Conservation (phyloP, 768 basidiomycete genomes). For the Coprinopsis sp. region DNA sequence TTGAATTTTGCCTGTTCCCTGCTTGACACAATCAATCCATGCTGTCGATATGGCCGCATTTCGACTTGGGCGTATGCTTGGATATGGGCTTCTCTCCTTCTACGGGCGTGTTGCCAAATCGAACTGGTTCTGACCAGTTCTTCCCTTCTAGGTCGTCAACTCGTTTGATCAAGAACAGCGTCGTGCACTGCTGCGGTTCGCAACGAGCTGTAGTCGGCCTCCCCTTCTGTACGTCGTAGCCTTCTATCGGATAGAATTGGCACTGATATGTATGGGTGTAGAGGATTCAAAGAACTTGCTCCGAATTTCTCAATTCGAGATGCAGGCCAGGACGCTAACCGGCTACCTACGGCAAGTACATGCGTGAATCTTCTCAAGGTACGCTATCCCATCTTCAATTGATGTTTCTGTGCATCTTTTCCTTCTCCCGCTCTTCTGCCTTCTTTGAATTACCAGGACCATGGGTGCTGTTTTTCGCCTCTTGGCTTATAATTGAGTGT, state of each 20-base stretch:
- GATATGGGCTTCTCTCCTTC: no score
- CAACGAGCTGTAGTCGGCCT: slow-evolving; percentile 87
- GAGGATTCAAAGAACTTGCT: slow-evolving; percentile 81
- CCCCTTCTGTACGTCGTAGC: slow-evolving; percentile 64
- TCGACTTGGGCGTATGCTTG: no score
- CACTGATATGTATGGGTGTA: slow-evolving; percentile 20
- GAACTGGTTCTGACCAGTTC: slow-evolving; percentile 1
- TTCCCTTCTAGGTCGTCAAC: slow-evolving; percentile 65
- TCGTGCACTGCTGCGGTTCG: slow-evolving; percentile 77
- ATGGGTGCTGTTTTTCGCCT: no score
- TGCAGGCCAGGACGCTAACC: slow-evolving; percentile 63
- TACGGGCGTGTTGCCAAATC: not conserved
- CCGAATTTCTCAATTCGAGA: slow-evolving; percentile 90
- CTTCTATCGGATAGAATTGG: no score
- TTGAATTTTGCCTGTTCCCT: no score
- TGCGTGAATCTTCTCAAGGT: slow-evolving; percentile 94
- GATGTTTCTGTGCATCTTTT: not conserved
- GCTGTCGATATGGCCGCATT: no score
- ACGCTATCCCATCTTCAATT: slow-evolving; percentile 3
- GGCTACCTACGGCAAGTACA: slow-evolving; percentile 75
- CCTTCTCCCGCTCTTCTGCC: no score
- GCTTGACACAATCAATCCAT: no score
- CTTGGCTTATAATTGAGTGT: not conserved
- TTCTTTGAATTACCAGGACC: no score
- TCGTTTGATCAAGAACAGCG: slow-evolving; percentile 79